Conservation (phyloP, 495 filamentous ascomycete species). For the Daldinia bambusicola region DNA sequence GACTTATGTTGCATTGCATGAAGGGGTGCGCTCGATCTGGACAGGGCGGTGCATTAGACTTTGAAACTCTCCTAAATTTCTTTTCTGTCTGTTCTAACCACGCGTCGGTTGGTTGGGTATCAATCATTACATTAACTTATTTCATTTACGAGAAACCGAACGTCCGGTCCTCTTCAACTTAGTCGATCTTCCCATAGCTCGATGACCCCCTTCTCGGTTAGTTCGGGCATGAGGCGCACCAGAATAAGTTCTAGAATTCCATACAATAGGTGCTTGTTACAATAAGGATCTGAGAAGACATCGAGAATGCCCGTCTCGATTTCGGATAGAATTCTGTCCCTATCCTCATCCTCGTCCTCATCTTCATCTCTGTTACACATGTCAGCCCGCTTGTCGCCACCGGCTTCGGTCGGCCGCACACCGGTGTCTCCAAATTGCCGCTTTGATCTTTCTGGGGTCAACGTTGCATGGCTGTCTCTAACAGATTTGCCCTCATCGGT, state of each 20-base stretch:
- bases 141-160: conserved; percentile 40
- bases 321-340: conserved; percentile 53
- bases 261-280: conserved; percentile 90
- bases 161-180: conserved; percentile 51
- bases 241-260: conserved; percentile 79
- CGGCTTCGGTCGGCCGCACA: conserved; percentile 44
- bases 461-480: conserved; percentile 51
- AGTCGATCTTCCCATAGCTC: conserved; percentile 80
- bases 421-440: conserved; percentile 51
- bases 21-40: conserved; percentile 38
- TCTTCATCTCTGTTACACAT: conserved; percentile 48
- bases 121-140: conserved; percentile 45
- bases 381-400: conserved; percentile 40
- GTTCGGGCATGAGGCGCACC: conserved; percentile 82
- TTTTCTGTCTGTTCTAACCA: conserved; percentile 25
- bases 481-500: conserved; percentile 52
- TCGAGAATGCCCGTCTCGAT: conserved; percentile 71
- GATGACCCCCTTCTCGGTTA: conserved; percentile 75
- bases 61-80: conserved; percentile 41
- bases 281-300: conserved; percentile 80
- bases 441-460: conserved; percentile 53
- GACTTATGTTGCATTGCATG: conserved; percentile 42
- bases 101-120: conserved; percentile 39
- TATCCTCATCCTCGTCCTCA: conserved; percentile 51
- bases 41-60: conserved; percentile 40